Evolutionary conservation across 139 green algal species (phyloP).

Genomic region (Chlorella sp.): DNA sequence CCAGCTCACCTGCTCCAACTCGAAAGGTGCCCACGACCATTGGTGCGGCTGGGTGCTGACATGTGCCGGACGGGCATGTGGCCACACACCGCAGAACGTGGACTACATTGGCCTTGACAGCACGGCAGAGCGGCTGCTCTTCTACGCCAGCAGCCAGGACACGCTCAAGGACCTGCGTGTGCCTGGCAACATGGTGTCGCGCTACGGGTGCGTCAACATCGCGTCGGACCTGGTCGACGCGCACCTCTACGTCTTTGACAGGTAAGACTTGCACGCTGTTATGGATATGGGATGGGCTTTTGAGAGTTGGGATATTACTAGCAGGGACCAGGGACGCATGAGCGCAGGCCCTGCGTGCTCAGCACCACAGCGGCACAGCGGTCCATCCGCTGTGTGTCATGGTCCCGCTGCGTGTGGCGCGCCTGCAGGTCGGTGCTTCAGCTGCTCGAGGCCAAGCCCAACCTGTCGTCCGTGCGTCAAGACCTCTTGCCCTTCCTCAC

Average conservation of each 20-base stretch:
- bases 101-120: conserved; percentile 74
- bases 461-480: conserved; percentile 35
- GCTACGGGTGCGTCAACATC: conserved; percentile 23
- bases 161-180: conserved; percentile 38
- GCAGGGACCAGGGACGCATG: too few relatives aligned
- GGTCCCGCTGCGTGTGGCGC: too few relatives aligned
- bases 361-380: too few relatives aligned
- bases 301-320: too few relatives aligned
- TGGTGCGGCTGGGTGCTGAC: too few relatives aligned
- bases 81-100: conserved; percentile 50
- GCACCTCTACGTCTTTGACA: conserved; percentile 58
- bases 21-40: too few relatives aligned
- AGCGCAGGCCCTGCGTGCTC: too few relatives aligned
- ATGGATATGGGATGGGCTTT: too few relatives aligned
- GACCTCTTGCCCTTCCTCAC: conserved; percentile 66
- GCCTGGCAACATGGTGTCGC: conserved; percentile 14
- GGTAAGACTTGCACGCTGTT: too few relatives aligned
- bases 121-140: conserved; percentile 46
- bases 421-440: conserved; percentile 31
- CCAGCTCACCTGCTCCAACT: too few relatives aligned
- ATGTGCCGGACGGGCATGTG: too few relatives aligned
- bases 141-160: conserved; percentile 55
- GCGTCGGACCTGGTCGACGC: conserved; percentile 54
- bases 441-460: conserved; percentile 41
- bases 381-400: too few relatives aligned